Evolutionary conservation across 257 asterid species (phyloP).

Genomic region (Capsicum rhomboideum): DNA sequence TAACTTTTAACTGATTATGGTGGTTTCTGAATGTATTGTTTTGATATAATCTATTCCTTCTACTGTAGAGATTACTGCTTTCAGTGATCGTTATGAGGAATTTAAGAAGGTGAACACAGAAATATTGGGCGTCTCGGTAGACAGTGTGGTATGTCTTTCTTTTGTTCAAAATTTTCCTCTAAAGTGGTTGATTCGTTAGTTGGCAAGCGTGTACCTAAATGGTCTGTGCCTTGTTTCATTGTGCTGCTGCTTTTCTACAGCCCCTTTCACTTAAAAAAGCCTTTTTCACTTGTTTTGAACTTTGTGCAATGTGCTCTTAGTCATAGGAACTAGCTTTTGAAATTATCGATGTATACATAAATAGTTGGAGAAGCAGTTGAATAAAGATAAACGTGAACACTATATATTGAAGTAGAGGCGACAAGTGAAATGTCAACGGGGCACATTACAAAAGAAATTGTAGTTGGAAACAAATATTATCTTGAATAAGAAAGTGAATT

Average conservation of each 20-base stretch:
- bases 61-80: conserved; percentile 76
- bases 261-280: background rate
- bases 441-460: background rate
- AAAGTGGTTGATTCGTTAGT: background rate
- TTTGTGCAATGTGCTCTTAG: background rate
- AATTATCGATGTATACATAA: background rate
- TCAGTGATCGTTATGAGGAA: conserved; percentile 44
- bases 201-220: background rate
- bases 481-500: background rate
- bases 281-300: background rate
- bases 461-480: background rate
- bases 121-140: conserved; percentile 37
- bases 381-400: background rate
- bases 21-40: conserved; percentile 2
- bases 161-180: background rate
- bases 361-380: background rate
- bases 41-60: background rate
- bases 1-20: background rate
- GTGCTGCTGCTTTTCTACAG: background rate
- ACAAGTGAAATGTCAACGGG: background rate
- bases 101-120: conserved; percentile 40
- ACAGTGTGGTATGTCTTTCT: conserved; percentile 38
- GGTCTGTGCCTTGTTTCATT: background rate
- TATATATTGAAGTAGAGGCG: background rate
- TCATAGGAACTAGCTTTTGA: background rate